Evolutionary conservation across 2,329 filamentous ascomycete genomes (phyloP), one percentile per base, ranked within the genome.

Genomic region (Epichloe glyceriae): DNA sequence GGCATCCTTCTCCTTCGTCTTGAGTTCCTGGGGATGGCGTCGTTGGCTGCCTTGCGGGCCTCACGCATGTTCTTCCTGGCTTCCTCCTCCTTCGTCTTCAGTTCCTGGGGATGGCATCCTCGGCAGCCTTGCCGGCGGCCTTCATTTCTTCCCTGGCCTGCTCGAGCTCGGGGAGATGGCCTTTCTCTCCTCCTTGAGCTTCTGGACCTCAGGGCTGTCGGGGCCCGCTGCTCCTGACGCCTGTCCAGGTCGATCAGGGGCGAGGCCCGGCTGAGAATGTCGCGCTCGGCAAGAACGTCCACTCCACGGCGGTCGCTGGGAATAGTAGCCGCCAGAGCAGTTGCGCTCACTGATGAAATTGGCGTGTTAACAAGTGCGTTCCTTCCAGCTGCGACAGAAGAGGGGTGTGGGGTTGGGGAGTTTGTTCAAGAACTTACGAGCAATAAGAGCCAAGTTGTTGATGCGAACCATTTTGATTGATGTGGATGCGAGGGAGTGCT

Each of bases 391-490:
- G 12, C 7, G 30, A 30, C 0, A 4, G 30, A 11, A 11, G 8
- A 30, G 26, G 26, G 10, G 26, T 10, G 26, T 4, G 26, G 26
- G 26, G 8, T 26, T 30, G 26, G 26, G 26, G 26, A 12, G 10
- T 34, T 26, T 30, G 46, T n/a, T 45, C 34, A 41, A 15, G 6
- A 6, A 49, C 50, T 8, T 52, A 52, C 50, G 35, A 35, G 46
- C 50, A 42, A 52, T 5, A 42, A 52, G 41, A 49, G 46, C 50
- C 5, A 52, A n/a, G 19, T 19, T 42, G 50, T 41, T 42, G 46
- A 52, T 45, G 46, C 42, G 37, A 52, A 52, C 50, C 50, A 52
- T 52, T 49, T 15, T 52, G 41, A 26, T n/a, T 7, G 41, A 34
- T 47, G 6, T 39, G 35, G 15, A 38, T 37, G 17, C 14, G 20